These are phyloP conservation scores for Nepenthes mirabilis DNA, from an alignment of 148 eudicot species.

Conservation along the genomic window DNA sequence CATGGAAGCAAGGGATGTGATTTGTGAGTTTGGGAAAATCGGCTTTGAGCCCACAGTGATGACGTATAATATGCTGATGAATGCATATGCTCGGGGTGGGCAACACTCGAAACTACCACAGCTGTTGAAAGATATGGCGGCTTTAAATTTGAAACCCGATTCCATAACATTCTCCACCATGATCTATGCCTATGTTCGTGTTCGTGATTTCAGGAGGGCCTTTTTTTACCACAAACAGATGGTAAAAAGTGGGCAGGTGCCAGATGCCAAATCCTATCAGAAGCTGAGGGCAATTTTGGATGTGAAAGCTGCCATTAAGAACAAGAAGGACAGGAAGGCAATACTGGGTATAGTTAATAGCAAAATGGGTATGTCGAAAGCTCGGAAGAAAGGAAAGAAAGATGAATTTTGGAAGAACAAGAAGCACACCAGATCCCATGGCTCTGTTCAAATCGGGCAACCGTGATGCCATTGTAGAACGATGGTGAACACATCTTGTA, in stretches of 20 bases:
- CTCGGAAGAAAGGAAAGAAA: slow-evolving; percentile 58
- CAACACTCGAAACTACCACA: slow-evolving; percentile 74
- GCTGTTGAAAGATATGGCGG: slow-evolving; percentile 70
- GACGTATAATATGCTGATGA: slow-evolving; percentile 92
- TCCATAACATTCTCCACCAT: slow-evolving; percentile 77
- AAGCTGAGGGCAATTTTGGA: slow-evolving; percentile 71
- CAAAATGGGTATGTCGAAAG: slow-evolving; percentile 49
- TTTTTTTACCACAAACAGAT: slow-evolving; percentile 77
- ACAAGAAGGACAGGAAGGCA: slow-evolving; percentile 69
- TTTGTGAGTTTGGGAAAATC: slow-evolving; percentile 63
- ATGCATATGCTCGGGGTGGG: slow-evolving; percentile 91
- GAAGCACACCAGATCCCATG: slow-evolving; percentile 19
- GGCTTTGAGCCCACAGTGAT: slow-evolving; percentile 76
- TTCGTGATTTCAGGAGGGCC: slow-evolving; percentile 83
- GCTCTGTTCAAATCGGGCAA: slow-evolving; percentile 15
- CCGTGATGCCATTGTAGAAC: slow-evolving; percentile 3
- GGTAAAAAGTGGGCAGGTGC: slow-evolving; percentile 81
- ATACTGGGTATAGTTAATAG: slow-evolving; percentile 70
- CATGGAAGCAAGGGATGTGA: slow-evolving; percentile 76
- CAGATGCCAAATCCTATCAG: slow-evolving; percentile 63
- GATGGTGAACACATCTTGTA: slow-evolving; percentile 1
- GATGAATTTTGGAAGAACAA: slow-evolving; percentile 92
- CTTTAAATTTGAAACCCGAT: slow-evolving; percentile 66
- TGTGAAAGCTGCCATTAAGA: slow-evolving; percentile 68
- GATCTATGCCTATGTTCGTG: slow-evolving; percentile 81